These are phyloP conservation scores for Lunularia cruciata DNA, from an alignment of 225 moss, liverwort and hornwort species.

Conservation along the genomic window DNA sequence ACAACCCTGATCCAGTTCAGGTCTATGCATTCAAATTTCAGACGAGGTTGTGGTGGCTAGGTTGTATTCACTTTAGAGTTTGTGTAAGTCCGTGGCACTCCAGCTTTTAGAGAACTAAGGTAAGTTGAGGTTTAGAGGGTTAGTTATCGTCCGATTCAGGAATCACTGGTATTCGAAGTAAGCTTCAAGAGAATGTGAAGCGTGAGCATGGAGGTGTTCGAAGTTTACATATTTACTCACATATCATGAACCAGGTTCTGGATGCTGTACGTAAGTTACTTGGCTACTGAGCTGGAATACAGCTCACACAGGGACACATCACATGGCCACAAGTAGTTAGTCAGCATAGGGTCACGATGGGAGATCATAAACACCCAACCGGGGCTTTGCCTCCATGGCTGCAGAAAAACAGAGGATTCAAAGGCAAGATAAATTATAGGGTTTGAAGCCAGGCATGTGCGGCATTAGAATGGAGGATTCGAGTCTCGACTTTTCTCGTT, in stretches of 20 bases:
- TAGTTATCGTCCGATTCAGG: neutral
- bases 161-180: neutral
- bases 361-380: neutral
- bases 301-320: neutral
- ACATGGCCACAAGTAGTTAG: neutral
- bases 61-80: neutral
- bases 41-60: neutral
- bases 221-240: no score
- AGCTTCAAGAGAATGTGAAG: no score
- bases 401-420: neutral
- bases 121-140: neutral
- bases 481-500: no score
- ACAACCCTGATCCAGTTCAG: neutral
- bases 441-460: no score
- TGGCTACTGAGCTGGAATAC: neutral
- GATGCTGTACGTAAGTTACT: neutral
- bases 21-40: neutral
- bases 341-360: neutral
- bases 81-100: neutral
- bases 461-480: no score
- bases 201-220: no score
- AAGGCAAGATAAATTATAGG: neutral
- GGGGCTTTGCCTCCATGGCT: neutral
- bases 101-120: neutral
- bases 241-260: neutral